Percentiles rank a stretch among this genome's conserved stretches.
These are phyloP conservation scores for Pistacia atlantica DNA, from an alignment of 345 rosid genomes.

Conservation along the genomic window DNA sequence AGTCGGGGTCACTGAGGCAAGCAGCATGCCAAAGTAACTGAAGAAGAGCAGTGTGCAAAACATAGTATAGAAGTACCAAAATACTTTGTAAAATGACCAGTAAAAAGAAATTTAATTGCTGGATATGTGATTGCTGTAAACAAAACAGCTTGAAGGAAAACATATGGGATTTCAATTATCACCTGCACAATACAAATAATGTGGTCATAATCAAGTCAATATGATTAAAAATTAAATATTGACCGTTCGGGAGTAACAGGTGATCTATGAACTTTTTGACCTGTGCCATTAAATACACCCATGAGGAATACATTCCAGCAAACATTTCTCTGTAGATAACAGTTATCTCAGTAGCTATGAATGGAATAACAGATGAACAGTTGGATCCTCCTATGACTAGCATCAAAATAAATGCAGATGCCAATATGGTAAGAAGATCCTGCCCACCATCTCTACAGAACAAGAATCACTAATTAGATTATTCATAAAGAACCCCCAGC, in stretches of 20 bases:
- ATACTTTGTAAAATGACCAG: constrained; percentile 38
- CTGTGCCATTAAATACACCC: constrained; percentile 68
- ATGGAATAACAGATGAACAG: constrained; percentile 46
- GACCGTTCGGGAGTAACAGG: not conserved
- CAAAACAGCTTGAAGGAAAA: constrained; percentile 36
- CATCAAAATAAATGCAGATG: constrained; percentile 43
- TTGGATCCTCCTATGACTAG: constrained; percentile 41
- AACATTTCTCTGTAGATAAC: constrained; percentile 64
- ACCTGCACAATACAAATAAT: constrained; percentile 29
- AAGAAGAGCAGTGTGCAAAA: constrained; percentile 46
- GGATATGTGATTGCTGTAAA: constrained; percentile 45
- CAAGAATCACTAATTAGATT: not conserved
- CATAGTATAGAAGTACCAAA: constrained; percentile 48
- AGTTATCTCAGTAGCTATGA: constrained; percentile 42
- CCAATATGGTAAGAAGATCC: constrained; percentile 51
- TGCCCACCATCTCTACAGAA: constrained; percentile 48
- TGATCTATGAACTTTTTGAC: constrained; percentile 24
- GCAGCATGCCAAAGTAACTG: constrained; percentile 53
- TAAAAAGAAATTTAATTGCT: constrained; percentile 38
- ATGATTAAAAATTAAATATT: not conserved
- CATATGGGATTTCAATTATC: constrained; percentile 46
- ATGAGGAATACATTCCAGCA: constrained; percentile 61
- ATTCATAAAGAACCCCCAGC: too few species aligned
- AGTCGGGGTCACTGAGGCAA: constrained; percentile 45
- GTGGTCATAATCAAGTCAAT: not conserved